Conservation (phyloP, 805 yeast species). For the Kregervanrija delftensis region DNA sequence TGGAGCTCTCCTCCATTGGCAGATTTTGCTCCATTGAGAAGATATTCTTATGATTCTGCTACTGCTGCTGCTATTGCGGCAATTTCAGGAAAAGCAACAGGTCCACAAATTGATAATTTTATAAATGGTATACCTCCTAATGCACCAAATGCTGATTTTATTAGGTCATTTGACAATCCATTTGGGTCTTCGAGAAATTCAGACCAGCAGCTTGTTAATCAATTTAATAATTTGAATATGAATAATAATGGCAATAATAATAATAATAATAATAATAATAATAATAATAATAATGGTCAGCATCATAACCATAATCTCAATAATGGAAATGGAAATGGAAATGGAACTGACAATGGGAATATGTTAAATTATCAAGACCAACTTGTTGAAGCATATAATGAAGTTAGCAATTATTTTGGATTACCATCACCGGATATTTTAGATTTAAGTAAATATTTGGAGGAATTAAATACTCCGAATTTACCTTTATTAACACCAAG, state of each 20-base stretch:
- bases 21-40: slow-evolving; percentile 17
- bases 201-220: slow-evolving; percentile 9
- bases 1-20: slow-evolving; percentile 23
- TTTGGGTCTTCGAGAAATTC: slow-evolving; percentile 9
- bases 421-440: slow-evolving; percentile 20
- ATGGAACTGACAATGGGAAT: neutral
- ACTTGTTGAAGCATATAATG: slow-evolving; percentile 18
- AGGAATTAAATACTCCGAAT: slow-evolving; percentile 16
- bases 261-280: neutral
- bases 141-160: slow-evolving; percentile 18
- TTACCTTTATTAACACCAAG: slow-evolving; percentile 28
- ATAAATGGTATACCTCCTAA: slow-evolving; percentile 9
- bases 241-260: neutral
- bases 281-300: neutral
- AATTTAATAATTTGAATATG: slow-evolving; percentile 12
- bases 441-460: slow-evolving; percentile 17
- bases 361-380: slow-evolving; percentile 18
- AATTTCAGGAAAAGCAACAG: neutral
- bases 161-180: slow-evolving; percentile 17
- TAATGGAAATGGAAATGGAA: neutral
- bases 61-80: slow-evolving; percentile 9
- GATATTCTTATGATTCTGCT: slow-evolving; percentile 21
- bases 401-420: slow-evolving; percentile 24
- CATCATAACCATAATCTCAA: neutral
- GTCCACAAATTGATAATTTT: neutral